Percentiles rank a stretch among this genome's conserved stretches.
phyloP scores from a whole-genome alignment of 2,329 filamentous ascomycete species.

The Hymenoscyphus linearis region DNA sequence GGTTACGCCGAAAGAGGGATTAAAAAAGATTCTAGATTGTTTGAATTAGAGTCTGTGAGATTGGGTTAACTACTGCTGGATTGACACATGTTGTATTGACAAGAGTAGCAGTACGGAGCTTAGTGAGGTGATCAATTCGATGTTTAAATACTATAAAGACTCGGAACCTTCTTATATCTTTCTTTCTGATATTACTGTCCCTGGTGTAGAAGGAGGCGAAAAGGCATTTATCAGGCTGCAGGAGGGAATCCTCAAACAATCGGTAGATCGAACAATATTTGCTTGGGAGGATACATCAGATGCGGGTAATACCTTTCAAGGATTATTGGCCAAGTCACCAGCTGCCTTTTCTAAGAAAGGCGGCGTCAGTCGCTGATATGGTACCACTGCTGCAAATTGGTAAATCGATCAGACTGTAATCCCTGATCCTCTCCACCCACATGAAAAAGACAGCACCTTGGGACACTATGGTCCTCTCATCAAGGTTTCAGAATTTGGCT shows the following conservation, averaged over 20 bases:
- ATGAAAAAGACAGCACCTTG: too few species aligned
- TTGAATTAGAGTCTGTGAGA: neutral
- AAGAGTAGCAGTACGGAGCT: conserved; percentile 7
- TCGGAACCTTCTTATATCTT: conserved; percentile 4
- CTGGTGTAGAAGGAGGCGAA: neutral
- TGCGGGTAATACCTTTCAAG: too few species aligned
- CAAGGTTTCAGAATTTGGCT: too few species aligned
- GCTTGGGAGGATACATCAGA: neutral
- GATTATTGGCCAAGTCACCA: too few species aligned
- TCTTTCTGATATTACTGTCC: neutral
- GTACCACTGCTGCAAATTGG: too few species aligned
- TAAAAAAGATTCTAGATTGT: conserved; percentile 3
- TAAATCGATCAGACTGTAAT: too few species aligned
- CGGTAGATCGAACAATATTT: conserved; percentile 6
- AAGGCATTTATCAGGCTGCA: neutral
- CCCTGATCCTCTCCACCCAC: too few species aligned
- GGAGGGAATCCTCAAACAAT: neutral
- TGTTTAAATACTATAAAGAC: conserved; percentile 7
- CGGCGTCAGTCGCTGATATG: too few species aligned
- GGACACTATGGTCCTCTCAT: too few species aligned
- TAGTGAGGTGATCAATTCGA: conserved; percentile 7
- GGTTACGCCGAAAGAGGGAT: conserved; percentile 6
- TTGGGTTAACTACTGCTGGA: conserved; percentile 5
- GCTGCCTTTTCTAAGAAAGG: too few species aligned
- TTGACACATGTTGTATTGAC: conserved; percentile 8